phyloP scores from a whole-genome alignment of 2,329 filamentous ascomycete species.

The Xylariaceae sp. region DNA sequence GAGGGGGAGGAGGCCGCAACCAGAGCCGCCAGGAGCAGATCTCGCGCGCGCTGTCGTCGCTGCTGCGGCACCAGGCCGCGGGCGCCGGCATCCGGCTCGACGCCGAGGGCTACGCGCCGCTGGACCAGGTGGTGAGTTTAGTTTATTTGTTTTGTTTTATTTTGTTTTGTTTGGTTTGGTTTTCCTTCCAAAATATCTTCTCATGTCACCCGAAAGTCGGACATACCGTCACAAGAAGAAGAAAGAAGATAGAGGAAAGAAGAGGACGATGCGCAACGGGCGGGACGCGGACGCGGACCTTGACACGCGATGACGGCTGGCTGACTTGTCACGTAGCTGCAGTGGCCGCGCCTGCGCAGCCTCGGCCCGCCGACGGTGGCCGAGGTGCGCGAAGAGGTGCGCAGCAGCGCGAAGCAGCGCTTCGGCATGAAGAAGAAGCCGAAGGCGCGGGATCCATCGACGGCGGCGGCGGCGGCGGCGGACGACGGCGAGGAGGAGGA shows the following conservation, averaged over 20 bases:
- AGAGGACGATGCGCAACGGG: too few species aligned
- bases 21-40: conserved; percentile 37
- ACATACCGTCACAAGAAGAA: too few species aligned
- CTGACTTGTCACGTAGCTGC: conserved; percentile 30
- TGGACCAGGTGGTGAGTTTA: conserved; percentile 51
- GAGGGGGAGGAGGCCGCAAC: not conserved
- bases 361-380: conserved; percentile 67
- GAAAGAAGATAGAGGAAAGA: too few species aligned
- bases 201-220: too few species aligned
- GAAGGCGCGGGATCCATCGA: conserved; percentile 15
- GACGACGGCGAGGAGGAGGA: conserved; percentile 13
- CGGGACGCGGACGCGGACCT: too few species aligned
- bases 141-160: conserved; percentile 2
- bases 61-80: conserved; percentile 49
- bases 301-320: too few species aligned
- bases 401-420: conserved; percentile 79
- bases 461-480: conserved; percentile 5
- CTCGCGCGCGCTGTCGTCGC: conserved; percentile 45
- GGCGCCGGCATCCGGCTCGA: conserved; percentile 52
- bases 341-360: conserved; percentile 53
- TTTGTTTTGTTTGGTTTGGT: conserved; percentile 4
- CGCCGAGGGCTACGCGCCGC: conserved; percentile 48
- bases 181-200: not conserved
- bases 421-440: conserved; percentile 65
- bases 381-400: conserved; percentile 65